Percentiles rank a stretch among this genome's conserved stretches.
These are phyloP conservation scores for Ceratocystis papillata DNA, from an alignment of 2,329 filamentous ascomycete genomes.

Conservation along the genomic window DNA sequence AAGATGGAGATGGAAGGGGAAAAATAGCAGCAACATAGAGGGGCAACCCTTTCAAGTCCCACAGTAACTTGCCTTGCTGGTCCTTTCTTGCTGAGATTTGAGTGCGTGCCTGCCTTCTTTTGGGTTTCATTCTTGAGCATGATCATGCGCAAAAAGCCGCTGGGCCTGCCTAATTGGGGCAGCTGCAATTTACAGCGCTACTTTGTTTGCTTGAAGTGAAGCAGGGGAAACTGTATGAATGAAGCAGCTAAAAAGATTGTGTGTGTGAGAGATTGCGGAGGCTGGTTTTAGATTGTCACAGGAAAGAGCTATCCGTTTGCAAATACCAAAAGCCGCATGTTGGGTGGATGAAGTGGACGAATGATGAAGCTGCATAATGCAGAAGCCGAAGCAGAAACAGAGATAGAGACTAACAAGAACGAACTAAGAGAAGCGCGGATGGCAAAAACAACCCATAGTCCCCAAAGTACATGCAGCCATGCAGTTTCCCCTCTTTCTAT, in stretches of 20 bases:
- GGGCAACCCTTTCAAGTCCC: not conserved
- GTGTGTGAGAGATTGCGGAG: not conserved
- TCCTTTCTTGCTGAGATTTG: not conserved
- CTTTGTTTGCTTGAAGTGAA: not conserved
- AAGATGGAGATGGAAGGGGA: not conserved
- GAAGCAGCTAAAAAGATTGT: not conserved
- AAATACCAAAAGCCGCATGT: not conserved
- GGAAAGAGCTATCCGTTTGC: constrained; percentile 12
- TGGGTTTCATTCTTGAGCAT: not conserved
- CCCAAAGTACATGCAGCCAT: not conserved
- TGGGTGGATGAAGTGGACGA: not conserved
- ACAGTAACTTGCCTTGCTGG: not conserved
- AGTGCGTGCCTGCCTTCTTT: not conserved
- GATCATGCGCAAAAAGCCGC: not conserved
- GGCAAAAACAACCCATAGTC: not conserved
- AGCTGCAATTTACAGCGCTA: not conserved
- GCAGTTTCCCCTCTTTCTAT: not conserved
- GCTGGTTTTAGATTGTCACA: constrained; percentile 9
- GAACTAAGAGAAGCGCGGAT: not conserved
- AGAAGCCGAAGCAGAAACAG: not conserved
- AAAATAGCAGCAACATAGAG: not conserved
- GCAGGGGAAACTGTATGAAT: not conserved
- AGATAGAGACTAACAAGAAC: not conserved
- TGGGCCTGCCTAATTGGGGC: not conserved
- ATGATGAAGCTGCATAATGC: not conserved